These are phyloP conservation scores for Malania oleifera DNA, from an alignment of 164 flowering plant species.

Conservation along the genomic window DNA sequence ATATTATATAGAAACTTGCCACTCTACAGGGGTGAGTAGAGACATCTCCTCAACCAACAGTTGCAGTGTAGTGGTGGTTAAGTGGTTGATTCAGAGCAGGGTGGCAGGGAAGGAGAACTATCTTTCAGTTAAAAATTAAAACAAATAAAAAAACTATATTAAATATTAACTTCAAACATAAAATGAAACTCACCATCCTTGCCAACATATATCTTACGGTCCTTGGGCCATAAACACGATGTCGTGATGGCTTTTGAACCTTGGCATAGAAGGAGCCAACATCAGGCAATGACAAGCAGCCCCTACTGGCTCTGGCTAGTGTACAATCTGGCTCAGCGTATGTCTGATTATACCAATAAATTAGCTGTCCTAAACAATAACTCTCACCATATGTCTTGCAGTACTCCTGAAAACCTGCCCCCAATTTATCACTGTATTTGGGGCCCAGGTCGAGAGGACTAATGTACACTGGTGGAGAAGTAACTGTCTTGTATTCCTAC, in stretches of 20 bases:
- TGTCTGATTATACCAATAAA: slow-evolving; percentile 85
- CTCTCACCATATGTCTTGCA: slow-evolving; percentile 86
- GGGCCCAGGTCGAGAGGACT: slow-evolving; percentile 95
- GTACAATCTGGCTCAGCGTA: slow-evolving; percentile 71
- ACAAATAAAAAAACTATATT: too few relatives aligned
- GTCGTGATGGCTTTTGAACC: slow-evolving; percentile 62
- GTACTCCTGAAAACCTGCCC: slow-evolving; percentile 66
- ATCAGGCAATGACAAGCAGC: slow-evolving; percentile 85
- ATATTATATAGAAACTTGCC: too few relatives aligned
- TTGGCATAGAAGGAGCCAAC: slow-evolving; percentile 80
- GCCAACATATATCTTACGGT: slow-evolving; percentile 69
- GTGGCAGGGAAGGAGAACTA: too few relatives aligned
- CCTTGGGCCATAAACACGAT: slow-evolving; percentile 78
- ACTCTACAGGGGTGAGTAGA: too few relatives aligned
- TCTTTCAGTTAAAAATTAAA: too few relatives aligned
- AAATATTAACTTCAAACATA: too few relatives aligned
- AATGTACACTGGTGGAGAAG: slow-evolving; percentile 90
- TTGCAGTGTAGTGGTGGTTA: too few relatives aligned
- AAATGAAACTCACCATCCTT: slow-evolving; percentile 63
- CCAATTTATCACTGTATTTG: slow-evolving; percentile 69
- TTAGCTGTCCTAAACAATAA: slow-evolving; percentile 94
- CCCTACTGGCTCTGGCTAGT: slow-evolving; percentile 67
- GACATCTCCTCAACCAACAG: too few relatives aligned
- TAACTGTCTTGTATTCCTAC: slow-evolving; percentile 79
- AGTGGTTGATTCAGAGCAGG: too few relatives aligned